Conservation (phyloP, 305 asterid species). For the Fraxinus platypoda region DNA sequence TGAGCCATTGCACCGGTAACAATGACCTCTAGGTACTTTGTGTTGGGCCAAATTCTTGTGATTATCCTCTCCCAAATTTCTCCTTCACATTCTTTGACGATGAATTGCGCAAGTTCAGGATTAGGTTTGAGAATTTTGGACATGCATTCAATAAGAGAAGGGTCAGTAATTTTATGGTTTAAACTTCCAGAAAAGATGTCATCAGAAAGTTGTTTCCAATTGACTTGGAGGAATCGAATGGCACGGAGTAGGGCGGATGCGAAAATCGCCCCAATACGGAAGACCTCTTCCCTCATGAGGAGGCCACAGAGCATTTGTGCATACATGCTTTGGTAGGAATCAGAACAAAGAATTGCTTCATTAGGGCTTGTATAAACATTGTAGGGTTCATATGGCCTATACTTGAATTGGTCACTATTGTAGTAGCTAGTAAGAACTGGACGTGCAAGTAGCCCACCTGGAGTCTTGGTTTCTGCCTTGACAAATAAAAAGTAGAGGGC, state of each 20-base stretch:
- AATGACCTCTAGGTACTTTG: slow-evolving; percentile 65
- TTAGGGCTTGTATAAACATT: slow-evolving; percentile 71
- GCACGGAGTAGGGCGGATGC: slow-evolving; percentile 79
- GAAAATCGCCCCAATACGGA: slow-evolving; percentile 71
- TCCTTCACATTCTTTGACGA: slow-evolving; percentile 44
- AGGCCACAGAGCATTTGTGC: slow-evolving; percentile 77
- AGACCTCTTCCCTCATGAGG: slow-evolving; percentile 58
- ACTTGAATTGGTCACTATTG: slow-evolving; percentile 64
- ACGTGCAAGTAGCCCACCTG: slow-evolving; percentile 65
- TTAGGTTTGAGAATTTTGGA: slow-evolving; percentile 42
- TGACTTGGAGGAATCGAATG: slow-evolving; percentile 56
- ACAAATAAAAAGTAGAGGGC: slow-evolving; percentile 65
- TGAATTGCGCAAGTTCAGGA: slow-evolving; percentile 40
- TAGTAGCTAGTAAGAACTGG: slow-evolving; percentile 79
- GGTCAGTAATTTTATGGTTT: slow-evolving; percentile 47
- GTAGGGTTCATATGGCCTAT: slow-evolving; percentile 62
- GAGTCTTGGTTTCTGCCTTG: slow-evolving; percentile 64
- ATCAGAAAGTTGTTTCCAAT: slow-evolving; percentile 52
- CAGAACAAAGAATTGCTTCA: slow-evolving; percentile 63
- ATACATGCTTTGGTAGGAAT: slow-evolving; percentile 75
- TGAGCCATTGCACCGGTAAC: slow-evolving; percentile 85
- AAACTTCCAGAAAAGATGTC: slow-evolving; percentile 58
- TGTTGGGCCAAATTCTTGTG: slow-evolving; percentile 68
- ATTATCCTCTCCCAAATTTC: slow-evolving; percentile 66
- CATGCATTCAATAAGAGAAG: slow-evolving; percentile 33